Evolutionary conservation across 768 basidiomycete genomes (phyloP), one percentile per base, ranked within the genome.

Genomic region (Hebeloma cylindrosporum): DNA sequence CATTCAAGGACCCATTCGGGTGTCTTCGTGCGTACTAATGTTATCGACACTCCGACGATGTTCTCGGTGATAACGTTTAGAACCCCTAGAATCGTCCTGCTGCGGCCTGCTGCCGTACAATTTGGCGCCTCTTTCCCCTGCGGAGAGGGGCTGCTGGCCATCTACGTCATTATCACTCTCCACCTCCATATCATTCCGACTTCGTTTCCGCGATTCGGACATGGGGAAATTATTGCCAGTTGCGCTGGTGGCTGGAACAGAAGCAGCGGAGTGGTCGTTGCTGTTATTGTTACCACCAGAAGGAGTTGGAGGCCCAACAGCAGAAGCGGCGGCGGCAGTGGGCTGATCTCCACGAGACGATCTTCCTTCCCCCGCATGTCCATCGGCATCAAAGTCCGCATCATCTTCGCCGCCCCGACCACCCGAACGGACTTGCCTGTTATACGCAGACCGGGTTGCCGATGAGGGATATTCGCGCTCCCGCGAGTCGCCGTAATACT

Each of bases 171-270:
- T 69, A 21, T 75, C 76, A 34, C 66, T 77, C 43, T 82, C 80
- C 36, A 77, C 69, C 30, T 85, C 83, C 80, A 83, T 80, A 42
- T 85, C 83, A 38, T 75, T 74, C 47, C 79, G 71, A 51, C 67
- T 71, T 44, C 83, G 73, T 59, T 82, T 85, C 60, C 79, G 76
- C 29, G 73, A 61, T 35, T 71, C 71, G 52, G 69, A 58, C 49
- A 60, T 48, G 47, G 61, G 48, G 40, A 60, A 65, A 53, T 56
- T 61, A 56, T 34, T 60, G 46, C 58, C 56, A 40, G 44, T 36
- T 38, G 45, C 53, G 40, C 16, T 22, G 16, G 16, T 22, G 21
- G 8, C 35, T 17, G 16, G 7, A 13, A 13, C 35, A 37, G 16
- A 13, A 11, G 11, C 11, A 6, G 16, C 30, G n/a, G 30, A 31